Percentiles rank a stretch among this genome's conserved stretches.
phyloP scores from a whole-genome alignment of 1,139 yeast species.

The Nakaseomyces sp. region DNA sequence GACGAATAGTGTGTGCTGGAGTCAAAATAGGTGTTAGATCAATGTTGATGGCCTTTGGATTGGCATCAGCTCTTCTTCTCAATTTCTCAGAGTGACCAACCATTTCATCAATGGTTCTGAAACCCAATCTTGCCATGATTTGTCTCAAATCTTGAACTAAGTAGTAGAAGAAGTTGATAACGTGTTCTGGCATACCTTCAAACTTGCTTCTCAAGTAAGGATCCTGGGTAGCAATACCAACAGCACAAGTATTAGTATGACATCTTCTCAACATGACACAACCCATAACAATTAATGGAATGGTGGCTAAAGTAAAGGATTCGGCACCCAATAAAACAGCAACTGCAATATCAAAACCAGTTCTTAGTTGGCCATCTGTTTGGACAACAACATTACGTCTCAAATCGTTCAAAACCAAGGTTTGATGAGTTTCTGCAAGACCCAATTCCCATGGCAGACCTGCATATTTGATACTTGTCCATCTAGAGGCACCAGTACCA shows the following conservation, averaged over 20 bases:
- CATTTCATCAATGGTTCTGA: constrained; percentile 94
- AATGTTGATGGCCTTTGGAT: constrained; percentile 82
- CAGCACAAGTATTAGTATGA: constrained; percentile 90
- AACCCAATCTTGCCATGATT: constrained; percentile 91
- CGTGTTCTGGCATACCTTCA: constrained; percentile 96
- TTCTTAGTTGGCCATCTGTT: constrained; percentile 94
- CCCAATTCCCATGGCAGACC: constrained; percentile 99
- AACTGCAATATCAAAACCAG: constrained; percentile 88
- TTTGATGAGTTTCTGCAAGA: constrained; percentile 95
- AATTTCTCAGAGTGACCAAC: constrained; percentile 93
- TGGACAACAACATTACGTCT: constrained; percentile 93
- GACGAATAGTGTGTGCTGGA: constrained; percentile 93
- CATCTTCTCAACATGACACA: constrained; percentile 95
- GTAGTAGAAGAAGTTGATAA: constrained; percentile 93
- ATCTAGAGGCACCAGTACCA: constrained; percentile 99
- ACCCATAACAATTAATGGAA: constrained; percentile 95
- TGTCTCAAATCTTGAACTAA: constrained; percentile 85
- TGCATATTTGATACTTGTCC: constrained; percentile 94
- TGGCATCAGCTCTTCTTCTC: constrained; percentile 76
- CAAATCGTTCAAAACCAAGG: constrained; percentile 87
- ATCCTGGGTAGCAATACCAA: constrained; percentile 98
- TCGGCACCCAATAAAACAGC: constrained; percentile 97
- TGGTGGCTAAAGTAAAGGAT: constrained; percentile 96
- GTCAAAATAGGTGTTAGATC: constrained; percentile 90
- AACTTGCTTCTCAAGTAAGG: constrained; percentile 88